These are phyloP conservation scores for Kwoniella newhampshirensis DNA, from an alignment of 768 basidiomycete species.

Conservation along the genomic window DNA sequence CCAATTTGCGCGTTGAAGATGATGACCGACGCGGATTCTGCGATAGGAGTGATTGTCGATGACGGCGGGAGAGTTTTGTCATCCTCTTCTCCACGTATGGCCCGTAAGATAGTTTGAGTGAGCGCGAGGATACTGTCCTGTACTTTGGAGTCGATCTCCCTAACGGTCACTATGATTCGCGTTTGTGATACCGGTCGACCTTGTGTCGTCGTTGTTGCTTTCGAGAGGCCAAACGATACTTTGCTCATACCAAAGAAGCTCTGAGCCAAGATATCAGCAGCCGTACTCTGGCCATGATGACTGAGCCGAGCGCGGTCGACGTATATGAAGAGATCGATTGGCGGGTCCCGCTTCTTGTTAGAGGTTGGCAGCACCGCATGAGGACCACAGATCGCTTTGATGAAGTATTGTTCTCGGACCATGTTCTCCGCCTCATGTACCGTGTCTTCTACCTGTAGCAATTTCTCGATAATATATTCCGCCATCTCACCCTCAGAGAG, in stretches of 20 bases:
- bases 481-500: conserved; percentile 2
- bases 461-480: conserved; percentile 1
- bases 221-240: conserved; percentile 17
- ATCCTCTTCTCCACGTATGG: neutral
- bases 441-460: conserved; percentile 22
- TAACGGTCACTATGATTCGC: conserved; percentile 14
- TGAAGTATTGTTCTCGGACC: conserved; percentile 30
- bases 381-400: conserved; percentile 27
- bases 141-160: conserved; percentile 7
- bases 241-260: conserved; percentile 16
- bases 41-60: neutral
- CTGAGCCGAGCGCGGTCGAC: conserved; percentile 4
- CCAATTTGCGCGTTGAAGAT: conserved; percentile 4
- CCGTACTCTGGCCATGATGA: conserved; percentile 18
- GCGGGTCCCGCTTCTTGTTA: neutral
- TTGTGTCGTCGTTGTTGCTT: conserved; percentile 5
- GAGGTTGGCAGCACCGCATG: neutral
- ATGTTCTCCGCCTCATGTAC: conserved; percentile 25
- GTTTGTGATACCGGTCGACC: conserved; percentile 5
- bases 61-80: neutral
- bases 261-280: conserved; percentile 8
- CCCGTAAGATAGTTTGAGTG: neutral
- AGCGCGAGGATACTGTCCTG: conserved; percentile 13
- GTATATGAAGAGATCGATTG: conserved; percentile 18
- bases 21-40: neutral